Conservation (phyloP, 805 yeast genomes). For the Saccharomycopsis malanga region DNA sequence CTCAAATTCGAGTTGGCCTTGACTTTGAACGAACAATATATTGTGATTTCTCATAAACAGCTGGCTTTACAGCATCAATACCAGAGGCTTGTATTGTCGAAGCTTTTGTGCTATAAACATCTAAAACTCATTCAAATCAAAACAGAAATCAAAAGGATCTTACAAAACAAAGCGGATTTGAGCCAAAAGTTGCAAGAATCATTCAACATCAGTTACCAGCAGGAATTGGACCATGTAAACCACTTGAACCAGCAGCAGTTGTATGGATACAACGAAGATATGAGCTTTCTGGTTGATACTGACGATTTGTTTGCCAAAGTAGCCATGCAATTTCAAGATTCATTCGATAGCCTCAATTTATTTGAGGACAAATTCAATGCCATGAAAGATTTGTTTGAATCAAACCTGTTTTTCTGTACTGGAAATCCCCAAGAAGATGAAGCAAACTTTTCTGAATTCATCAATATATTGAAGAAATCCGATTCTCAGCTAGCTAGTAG, state of each 20-base stretch:
- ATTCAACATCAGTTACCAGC: slow-evolving; percentile 9
- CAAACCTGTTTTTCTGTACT: slow-evolving; percentile 4
- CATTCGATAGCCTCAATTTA: slow-evolving; percentile 24
- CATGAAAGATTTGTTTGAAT: slow-evolving; percentile 21
- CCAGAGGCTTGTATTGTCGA: slow-evolving; percentile 4
- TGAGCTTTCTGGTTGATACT: slow-evolving; percentile 35
- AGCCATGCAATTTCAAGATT: slow-evolving; percentile 36
- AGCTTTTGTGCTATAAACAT: slow-evolving; percentile 16
- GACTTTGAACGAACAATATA: slow-evolving; percentile 21
- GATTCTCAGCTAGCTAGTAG: neutral
- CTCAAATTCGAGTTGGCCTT: slow-evolving; percentile 18
- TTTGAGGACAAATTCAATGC: slow-evolving; percentile 32
- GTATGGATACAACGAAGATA: slow-evolving; percentile 1
- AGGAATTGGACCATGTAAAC: slow-evolving; percentile 7
- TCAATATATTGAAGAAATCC: slow-evolving; percentile 6
- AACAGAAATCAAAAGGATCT: slow-evolving; percentile 12
- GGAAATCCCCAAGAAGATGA: slow-evolving; percentile 2
- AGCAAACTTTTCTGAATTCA: slow-evolving; percentile 8
- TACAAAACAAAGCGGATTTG: slow-evolving; percentile 5
- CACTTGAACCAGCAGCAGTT: slow-evolving; percentile 5
- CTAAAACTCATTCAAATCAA: slow-evolving; percentile 21
- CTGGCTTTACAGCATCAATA: slow-evolving; percentile 2
- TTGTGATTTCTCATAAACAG: slow-evolving; percentile 13
- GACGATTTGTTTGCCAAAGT: slow-evolving; percentile 52
- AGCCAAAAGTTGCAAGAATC: slow-evolving; percentile 13